Percentiles rank a stretch among this genome's conserved stretches.
Conservation (phyloP, 441 rosid species). For the Gossypium schwendimanii region DNA sequence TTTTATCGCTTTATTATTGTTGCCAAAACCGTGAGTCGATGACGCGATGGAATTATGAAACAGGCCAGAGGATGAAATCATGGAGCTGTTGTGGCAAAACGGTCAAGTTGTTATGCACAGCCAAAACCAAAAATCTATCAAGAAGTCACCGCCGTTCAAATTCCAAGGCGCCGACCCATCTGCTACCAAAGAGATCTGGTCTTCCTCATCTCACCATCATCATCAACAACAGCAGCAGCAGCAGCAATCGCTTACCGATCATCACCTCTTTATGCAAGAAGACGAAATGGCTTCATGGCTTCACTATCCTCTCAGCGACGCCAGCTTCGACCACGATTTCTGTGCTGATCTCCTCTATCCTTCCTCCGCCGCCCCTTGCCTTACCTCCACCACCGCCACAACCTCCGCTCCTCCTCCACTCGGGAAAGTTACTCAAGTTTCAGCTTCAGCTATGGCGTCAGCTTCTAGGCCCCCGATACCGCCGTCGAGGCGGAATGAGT, state of each 20-base stretch:
- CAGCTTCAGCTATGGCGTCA: slow-evolving; percentile 16
- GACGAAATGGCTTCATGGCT: slow-evolving; percentile 94
- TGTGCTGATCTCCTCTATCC: slow-evolving; percentile 52
- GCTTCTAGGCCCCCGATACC: slow-evolving; percentile 41
- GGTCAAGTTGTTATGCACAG: slow-evolving; percentile 71
- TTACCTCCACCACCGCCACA: slow-evolving; percentile 20
- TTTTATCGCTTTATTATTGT: not conserved
- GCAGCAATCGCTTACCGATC: slow-evolving; percentile 24
- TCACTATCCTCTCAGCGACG: slow-evolving; percentile 53
- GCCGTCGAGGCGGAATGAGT: slow-evolving; percentile 32
- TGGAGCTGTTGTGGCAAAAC: slow-evolving; percentile 90
- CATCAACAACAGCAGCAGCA: not conserved
- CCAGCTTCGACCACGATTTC: slow-evolving; percentile 55
- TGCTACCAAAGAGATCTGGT: slow-evolving; percentile 24
- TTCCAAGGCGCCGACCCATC: slow-evolving; percentile 22
- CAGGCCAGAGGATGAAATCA: slow-evolving; percentile 59
- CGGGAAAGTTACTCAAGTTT: slow-evolving; percentile 8
- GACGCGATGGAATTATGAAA: not conserved
- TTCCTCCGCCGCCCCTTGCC: slow-evolving; percentile 26
- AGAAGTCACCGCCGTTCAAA: slow-evolving; percentile 31
- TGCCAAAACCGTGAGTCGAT: not conserved
- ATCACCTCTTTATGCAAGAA: slow-evolving; percentile 65
- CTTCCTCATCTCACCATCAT: not conserved
- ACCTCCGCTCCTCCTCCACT: slow-evolving; percentile 19
- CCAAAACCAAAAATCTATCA: slow-evolving; percentile 45